Conservation (phyloP, 495 filamentous ascomycete species). For the Daldinia bambusicola region DNA sequence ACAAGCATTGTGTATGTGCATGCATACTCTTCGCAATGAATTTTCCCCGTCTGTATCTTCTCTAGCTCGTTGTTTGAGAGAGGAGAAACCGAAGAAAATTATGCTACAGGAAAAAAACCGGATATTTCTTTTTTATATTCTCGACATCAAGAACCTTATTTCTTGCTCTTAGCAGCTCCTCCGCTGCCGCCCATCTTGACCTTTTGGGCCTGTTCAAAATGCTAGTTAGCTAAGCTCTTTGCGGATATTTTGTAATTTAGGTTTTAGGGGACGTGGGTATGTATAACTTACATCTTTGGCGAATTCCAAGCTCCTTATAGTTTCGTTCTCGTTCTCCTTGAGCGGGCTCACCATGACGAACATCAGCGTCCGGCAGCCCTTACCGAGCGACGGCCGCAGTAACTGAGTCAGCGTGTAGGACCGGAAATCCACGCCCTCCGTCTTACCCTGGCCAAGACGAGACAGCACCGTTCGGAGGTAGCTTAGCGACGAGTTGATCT, state of each 20-base stretch:
- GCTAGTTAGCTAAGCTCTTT: conserved; percentile 24
- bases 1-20: not conserved
- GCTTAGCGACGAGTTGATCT: conserved; percentile 93
- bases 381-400: conserved; percentile 92
- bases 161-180: conserved; percentile 30
- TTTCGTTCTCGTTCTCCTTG: conserved; percentile 91
- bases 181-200: conserved; percentile 49
- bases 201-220: conserved; percentile 43
- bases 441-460: conserved; percentile 85
- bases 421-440: conserved; percentile 89
- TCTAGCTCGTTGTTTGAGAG: not conserved
- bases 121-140: not conserved
- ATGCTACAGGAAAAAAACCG: not conserved
- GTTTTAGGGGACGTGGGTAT: not conserved
- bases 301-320: conserved; percentile 94
- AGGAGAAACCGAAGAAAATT: not conserved
- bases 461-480: conserved; percentile 96
- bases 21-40: not conserved
- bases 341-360: conserved; percentile 97
- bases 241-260: not conserved
- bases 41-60: not conserved
- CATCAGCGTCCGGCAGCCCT: conserved; percentile 98
- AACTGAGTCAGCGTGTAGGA: conserved; percentile 98
- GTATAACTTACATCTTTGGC: conserved; percentile 80
- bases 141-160: conserved; percentile 8